Conservation (phyloP, 1,139 yeast species). For the Yamadazyma aaseri region DNA sequence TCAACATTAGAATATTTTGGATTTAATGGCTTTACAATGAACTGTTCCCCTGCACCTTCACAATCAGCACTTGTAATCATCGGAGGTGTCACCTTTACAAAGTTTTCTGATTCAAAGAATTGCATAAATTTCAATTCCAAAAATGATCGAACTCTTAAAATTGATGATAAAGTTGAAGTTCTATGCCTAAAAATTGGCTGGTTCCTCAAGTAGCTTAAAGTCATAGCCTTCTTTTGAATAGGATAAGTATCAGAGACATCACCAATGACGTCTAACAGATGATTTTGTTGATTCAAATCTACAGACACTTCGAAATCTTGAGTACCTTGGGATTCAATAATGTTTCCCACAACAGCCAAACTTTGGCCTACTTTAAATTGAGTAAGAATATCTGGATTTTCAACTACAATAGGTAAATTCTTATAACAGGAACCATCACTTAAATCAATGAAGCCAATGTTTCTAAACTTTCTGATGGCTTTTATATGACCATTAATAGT, state of each 20-base stretch:
- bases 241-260: slow-evolving; percentile 68
- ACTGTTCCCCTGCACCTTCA: slow-evolving; percentile 97
- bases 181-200: slow-evolving; percentile 80
- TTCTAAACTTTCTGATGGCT: slow-evolving; percentile 69
- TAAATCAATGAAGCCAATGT: slow-evolving; percentile 75
- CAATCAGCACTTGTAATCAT: slow-evolving; percentile 86
- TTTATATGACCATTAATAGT: slow-evolving; percentile 68
- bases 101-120: slow-evolving; percentile 55
- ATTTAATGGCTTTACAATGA: slow-evolving; percentile 45
- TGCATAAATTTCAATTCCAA: slow-evolving; percentile 54
- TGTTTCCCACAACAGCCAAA: slow-evolving; percentile 32
- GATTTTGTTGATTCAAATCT: slow-evolving; percentile 22
- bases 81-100: slow-evolving; percentile 81
- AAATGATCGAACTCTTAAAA: slow-evolving; percentile 69
- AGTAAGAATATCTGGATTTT: slow-evolving; percentile 36
- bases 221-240: slow-evolving; percentile 74
- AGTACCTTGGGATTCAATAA: slow-evolving; percentile 30
- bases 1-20: slow-evolving; percentile 12
- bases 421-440: slow-evolving; percentile 68
- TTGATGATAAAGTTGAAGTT: slow-evolving; percentile 60
- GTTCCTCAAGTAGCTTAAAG: slow-evolving; percentile 62
- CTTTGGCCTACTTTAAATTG: slow-evolving; percentile 46
- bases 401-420: slow-evolving; percentile 58
- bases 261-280: slow-evolving; percentile 40
- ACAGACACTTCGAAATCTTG: slow-evolving; percentile 34